These are phyloP conservation scores for Umbilicus rupestris DNA, from an alignment of 164 flowering plant genomes.

Conservation along the genomic window DNA sequence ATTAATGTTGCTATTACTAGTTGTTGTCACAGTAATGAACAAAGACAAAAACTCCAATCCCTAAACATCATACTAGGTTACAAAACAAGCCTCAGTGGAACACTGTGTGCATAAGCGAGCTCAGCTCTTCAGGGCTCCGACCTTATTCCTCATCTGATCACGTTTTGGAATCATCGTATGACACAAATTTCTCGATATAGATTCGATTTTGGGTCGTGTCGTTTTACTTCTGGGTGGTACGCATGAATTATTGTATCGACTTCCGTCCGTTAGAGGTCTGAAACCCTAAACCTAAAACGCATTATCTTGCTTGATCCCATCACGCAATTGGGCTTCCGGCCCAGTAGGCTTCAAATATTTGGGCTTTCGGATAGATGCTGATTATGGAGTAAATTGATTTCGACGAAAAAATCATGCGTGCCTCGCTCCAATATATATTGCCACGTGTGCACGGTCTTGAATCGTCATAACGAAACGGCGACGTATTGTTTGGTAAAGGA, in stretches of 20 bases:
- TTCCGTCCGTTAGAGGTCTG: no score
- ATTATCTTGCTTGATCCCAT: no score
- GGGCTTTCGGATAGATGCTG: no score
- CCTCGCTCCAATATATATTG: no score
- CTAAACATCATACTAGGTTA: neutral
- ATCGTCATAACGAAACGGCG: no score
- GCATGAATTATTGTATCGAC: neutral
- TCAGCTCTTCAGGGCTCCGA: neutral
- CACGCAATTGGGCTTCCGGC: no score
- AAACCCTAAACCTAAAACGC: no score
- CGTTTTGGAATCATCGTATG: neutral
- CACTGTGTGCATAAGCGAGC: neutral
- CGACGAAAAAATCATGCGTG: no score
- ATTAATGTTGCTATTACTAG: constrained; percentile 1
- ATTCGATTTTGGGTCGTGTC: neutral
- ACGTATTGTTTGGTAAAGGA: no score
- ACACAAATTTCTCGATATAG: neutral
- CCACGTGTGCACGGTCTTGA: no score
- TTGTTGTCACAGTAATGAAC: neutral
- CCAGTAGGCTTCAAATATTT: no score
- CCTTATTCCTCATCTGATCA: neutral
- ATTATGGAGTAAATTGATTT: no score
- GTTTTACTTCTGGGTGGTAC: neutral
- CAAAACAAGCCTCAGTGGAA: neutral
- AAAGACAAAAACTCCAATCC: neutral